These are phyloP conservation scores for Dioscorea zingiberensis DNA, from an alignment of 106 monocot genomes.

Conservation along the genomic window DNA sequence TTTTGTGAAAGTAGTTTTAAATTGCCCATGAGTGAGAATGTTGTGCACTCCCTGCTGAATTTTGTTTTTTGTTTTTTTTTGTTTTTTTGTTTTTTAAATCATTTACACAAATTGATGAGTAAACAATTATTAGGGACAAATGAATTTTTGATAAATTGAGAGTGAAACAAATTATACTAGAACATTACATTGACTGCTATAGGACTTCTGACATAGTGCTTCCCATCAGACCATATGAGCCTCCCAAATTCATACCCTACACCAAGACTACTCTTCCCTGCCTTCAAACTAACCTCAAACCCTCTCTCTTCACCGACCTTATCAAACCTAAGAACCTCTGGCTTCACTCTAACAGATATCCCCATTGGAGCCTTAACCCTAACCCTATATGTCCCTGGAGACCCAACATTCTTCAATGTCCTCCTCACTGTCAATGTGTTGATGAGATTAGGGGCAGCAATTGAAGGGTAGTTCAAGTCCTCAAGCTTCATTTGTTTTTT, in stretches of 20 bases:
- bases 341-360: constrained; percentile 32
- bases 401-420: constrained; percentile 58
- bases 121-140: too few species aligned
- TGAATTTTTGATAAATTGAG: too few species aligned
- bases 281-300: constrained; percentile 27
- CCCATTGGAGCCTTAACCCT: constrained; percentile 21
- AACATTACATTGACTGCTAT: constrained; percentile 16
- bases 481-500: constrained; percentile 10
- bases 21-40: too few species aligned
- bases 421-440: constrained; percentile 20
- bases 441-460: constrained; percentile 20
- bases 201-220: constrained; percentile 30
- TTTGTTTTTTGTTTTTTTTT: too few species aligned
- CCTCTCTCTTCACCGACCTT: constrained; percentile 44
- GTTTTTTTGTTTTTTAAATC: too few species aligned
- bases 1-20: too few species aligned
- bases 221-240: constrained; percentile 38
- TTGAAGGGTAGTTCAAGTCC: constrained; percentile 77
- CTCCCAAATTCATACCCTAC: constrained; percentile 28
- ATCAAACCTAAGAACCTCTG: constrained; percentile 26
- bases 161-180: too few species aligned
- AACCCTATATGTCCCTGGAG: constrained; percentile 42
- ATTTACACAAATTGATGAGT: too few species aligned
- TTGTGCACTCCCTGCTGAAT: too few species aligned
- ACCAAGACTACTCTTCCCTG: background rate